Base-by-base conservation (phyloP, 1,284 basidiomycete genomes). In the Cutaneotrichosporon sp. region DNA sequence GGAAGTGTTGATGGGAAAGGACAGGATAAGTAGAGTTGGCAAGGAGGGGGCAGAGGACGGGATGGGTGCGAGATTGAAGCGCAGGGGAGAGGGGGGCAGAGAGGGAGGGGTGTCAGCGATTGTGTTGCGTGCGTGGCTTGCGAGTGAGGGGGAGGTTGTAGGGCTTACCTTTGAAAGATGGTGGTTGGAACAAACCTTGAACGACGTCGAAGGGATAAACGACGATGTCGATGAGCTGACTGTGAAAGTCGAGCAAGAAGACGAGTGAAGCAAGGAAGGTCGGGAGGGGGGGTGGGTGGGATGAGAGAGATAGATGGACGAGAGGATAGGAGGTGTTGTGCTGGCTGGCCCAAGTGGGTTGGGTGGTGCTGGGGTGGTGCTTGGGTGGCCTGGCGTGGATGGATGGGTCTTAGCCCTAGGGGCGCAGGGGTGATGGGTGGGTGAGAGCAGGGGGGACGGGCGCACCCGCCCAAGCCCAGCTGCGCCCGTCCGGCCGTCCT, bases 101-200 rank as follows among this genome's bases (percentile, higher is more conserved):
- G 36, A 36, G 36, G 14, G 36, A 16, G n/a, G 38, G 38, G 38
- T 20, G 51, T 53, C 14, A 53, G 51, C 51, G 51, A 38, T 42
- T 36, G 27, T 51, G 27, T 34, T 34, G 38, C 18, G 38, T 42
- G 16, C 38, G 38, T n/a, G 50, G 20, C 50, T 20, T 16, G 29
- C n/a, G n/a, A n/a, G n/a, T n/a, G n/a, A n/a, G n/a, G n/a, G n/a
- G 14, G 5, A 10, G n/a, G 5, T 31, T 20, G 56, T 20, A 24
- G 34, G 13, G 42, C 57, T 52, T 22, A 58, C 57, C 50, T 45
- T 55, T 50, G 38, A 33, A 36, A 18, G 42, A 24, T 31, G 29
- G 14, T n/a, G 43, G 6, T 20, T 31, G 24, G 47, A 45, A 55
- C 53, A 33, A 60, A 55, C 58, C 53, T 60, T 31, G 24, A 29